Conservation (phyloP, 441 rosid species). For the Kokia cookei region DNA sequence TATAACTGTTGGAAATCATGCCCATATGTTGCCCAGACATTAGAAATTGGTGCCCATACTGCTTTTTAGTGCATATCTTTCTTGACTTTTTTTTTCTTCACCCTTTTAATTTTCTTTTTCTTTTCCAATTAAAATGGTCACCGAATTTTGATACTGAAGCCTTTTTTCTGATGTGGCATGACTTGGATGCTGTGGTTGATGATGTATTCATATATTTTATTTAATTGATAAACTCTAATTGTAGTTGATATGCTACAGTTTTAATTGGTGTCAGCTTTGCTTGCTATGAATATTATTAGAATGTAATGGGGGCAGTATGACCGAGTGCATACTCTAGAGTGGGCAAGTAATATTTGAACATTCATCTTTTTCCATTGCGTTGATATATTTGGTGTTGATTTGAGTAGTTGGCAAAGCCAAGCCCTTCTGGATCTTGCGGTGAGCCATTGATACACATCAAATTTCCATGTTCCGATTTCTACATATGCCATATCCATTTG, state of each 20-base stretch:
- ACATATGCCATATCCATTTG: too few species aligned
- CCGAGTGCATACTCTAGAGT: neutral
- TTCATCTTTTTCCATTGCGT: neutral
- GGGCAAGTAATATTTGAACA: neutral
- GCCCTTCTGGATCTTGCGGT: neutral
- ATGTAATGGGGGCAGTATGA: neutral
- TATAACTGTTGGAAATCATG: conserved; percentile 46
- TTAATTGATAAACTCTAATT: conserved; percentile 15
- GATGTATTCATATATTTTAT: conserved; percentile 12
- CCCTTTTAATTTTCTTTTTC: conserved; percentile 1
- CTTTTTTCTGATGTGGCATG: conserved; percentile 21
- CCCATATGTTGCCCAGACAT: conserved; percentile 29
- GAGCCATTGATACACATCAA: neutral
- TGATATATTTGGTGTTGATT: neutral
- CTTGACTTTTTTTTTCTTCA: conserved; percentile 8
- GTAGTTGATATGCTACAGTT: conserved; percentile 18
- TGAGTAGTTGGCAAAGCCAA: neutral
- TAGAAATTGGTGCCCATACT: conserved; percentile 28
- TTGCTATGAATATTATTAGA: neutral
- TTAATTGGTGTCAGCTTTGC: neutral
- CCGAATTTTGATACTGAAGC: conserved; percentile 20
- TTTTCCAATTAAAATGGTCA: conserved; percentile 24
- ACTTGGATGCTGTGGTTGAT: conserved; percentile 22
- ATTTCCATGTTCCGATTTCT: neutral
- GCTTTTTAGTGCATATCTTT: conserved; percentile 33